Evolutionary conservation across 768 basidiomycete genomes (phyloP).

Genomic region (Lentinula sp.): DNA sequence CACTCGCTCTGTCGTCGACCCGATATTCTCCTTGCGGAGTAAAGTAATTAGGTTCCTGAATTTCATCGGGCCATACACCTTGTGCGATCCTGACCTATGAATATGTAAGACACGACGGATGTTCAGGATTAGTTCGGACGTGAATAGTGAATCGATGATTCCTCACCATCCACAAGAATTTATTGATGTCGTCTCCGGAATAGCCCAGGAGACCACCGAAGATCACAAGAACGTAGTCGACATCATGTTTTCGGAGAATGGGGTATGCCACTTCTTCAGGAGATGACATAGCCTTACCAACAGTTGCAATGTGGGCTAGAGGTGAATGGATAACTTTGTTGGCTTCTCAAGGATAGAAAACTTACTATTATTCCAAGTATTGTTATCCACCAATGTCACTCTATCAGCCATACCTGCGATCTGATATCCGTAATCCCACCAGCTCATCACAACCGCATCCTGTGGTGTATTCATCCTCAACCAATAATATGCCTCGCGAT

Average conservation of each 20-base stretch:
- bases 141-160: constrained; percentile 17
- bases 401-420: constrained; percentile 99
- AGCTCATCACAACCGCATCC: constrained; percentile 93
- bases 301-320: constrained; percentile 93
- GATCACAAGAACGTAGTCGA: constrained; percentile 95
- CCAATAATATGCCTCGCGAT: constrained; percentile 99
- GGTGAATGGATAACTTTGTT: background rate
- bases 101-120: background rate
- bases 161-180: constrained; percentile 98
- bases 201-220: constrained; percentile 96
- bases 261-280: constrained; percentile 95
- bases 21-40: constrained; percentile 90
- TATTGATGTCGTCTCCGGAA: constrained; percentile 99
- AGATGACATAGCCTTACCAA: constrained; percentile 97
- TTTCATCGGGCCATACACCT: constrained; percentile 97
- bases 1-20: constrained; percentile 78
- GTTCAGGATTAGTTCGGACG: background rate
- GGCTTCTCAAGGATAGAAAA: constrained; percentile 13
- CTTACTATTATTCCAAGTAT: constrained; percentile 99
- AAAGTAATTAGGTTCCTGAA: constrained; percentile 94
- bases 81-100: constrained; percentile 61
- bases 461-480: constrained; percentile 90
- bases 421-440: constrained; percentile 99
- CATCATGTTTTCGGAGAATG: constrained; percentile 94
- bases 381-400: constrained; percentile 95